phyloP scores from a whole-genome alignment of 176 grass and related monocot species.

The Saccharum officinarum region DNA sequence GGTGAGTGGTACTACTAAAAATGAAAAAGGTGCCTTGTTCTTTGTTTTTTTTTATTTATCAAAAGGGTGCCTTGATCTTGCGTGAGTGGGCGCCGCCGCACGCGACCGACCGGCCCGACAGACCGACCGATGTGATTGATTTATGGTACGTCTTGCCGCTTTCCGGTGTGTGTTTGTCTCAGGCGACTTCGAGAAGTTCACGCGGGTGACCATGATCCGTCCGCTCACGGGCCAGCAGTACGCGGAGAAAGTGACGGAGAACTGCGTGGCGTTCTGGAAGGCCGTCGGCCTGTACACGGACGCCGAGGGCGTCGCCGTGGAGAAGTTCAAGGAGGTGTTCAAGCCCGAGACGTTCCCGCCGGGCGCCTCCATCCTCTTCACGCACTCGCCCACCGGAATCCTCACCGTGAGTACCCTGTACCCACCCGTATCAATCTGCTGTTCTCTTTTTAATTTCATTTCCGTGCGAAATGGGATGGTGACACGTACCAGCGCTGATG shows the following conservation, averaged over 20 bases:
- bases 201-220: slow-evolving; percentile 62
- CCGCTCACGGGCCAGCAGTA: slow-evolving; percentile 82
- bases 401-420: slow-evolving; percentile 48
- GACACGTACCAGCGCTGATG: background rate
- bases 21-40: no score
- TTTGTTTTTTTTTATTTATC: no score
- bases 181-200: slow-evolving; percentile 90
- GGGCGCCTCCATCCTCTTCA: slow-evolving; percentile 90
- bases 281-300: slow-evolving; percentile 65
- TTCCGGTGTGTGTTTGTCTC: background rate
- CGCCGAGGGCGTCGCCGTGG: slow-evolving; percentile 57
- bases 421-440: background rate
- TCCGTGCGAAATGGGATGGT: no score
- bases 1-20: slow-evolving; percentile 26
- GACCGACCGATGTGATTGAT: background rate
- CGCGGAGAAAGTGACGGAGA: slow-evolving; percentile 83
- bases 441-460: background rate
- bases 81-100: no score
- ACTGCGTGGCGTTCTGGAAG: slow-evolving; percentile 77
- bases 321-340: slow-evolving; percentile 72
- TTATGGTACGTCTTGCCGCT: no score
- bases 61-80: no score
- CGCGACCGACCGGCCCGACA: no score
- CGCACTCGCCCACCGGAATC: slow-evolving; percentile 53
- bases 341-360: slow-evolving; percentile 66